Conservation (phyloP, 2,329 filamentous ascomycete genomes). For the Paecilomyces sp. region DNA sequence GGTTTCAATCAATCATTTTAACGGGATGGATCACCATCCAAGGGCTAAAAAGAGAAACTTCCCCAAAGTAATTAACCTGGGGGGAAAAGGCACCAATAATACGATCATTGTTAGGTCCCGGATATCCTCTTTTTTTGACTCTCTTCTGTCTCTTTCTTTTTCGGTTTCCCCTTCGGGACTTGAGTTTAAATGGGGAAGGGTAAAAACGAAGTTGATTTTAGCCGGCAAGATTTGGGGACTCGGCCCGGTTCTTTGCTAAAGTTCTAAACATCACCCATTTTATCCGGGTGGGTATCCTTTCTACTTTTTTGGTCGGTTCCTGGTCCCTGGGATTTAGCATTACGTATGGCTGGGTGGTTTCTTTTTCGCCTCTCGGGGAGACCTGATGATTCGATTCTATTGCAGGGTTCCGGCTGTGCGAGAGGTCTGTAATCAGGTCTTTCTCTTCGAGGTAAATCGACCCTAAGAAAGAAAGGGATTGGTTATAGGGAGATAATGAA, state of each 20-base stretch:
- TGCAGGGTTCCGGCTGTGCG: too few relatives aligned
- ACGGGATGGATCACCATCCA: not conserved
- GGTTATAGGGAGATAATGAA: not conserved
- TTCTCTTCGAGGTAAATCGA: not conserved
- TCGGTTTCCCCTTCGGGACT: not conserved
- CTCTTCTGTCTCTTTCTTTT: not conserved
- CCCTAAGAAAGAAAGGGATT: too few relatives aligned
- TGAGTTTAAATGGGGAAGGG: not conserved
- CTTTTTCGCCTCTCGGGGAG: too few relatives aligned
- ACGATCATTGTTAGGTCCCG: not conserved
- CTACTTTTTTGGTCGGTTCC: not conserved
- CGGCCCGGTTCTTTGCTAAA: not conserved
- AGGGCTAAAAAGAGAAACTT: not conserved
- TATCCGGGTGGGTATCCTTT: not conserved
- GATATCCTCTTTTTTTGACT: not conserved
- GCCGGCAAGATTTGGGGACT: not conserved
- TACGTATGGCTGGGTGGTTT: too few relatives aligned
- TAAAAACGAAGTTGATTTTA: not conserved
- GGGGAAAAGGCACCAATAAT: not conserved
- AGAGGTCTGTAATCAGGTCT: not conserved
- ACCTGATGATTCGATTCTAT: too few relatives aligned
- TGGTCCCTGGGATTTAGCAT: not conserved
- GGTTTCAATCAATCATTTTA: not conserved
- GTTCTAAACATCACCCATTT: not conserved
- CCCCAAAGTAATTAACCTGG: not conserved